phyloP scores from a whole-genome alignment of 768 basidiomycete species.

The Rhizopogon rudus region DNA sequence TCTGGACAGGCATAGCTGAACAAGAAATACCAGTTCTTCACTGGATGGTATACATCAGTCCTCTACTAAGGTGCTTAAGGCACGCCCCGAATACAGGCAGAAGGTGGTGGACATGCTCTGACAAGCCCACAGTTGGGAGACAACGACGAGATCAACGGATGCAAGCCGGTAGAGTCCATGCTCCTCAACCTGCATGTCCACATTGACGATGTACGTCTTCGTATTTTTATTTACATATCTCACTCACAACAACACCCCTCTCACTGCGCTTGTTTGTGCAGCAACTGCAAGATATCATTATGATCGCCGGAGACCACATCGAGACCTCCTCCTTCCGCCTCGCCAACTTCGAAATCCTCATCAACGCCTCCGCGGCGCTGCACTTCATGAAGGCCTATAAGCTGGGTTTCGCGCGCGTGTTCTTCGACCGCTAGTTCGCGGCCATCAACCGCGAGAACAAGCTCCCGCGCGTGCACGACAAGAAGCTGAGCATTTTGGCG shows the following conservation, averaged over 20 bases:
- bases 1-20: constrained; percentile 73
- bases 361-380: constrained; percentile 76
- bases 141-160: constrained; percentile 78
- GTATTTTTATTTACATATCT: neutral
- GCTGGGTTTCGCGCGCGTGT: constrained; percentile 58
- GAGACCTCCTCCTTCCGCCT: constrained; percentile 63
- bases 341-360: constrained; percentile 77
- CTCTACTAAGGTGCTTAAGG: constrained; percentile 61
- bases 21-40: constrained; percentile 82
- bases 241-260: neutral
- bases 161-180: constrained; percentile 79
- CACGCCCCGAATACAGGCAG: constrained; percentile 61
- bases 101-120: constrained; percentile 82
- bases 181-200: constrained; percentile 75
- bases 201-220: constrained; percentile 64
- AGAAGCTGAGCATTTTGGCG: constrained; percentile 76
- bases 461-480: constrained; percentile 86
- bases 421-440: constrained; percentile 84
- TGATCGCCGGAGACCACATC: constrained; percentile 52
- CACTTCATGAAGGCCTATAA: constrained; percentile 64
- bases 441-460: constrained; percentile 54
- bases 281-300: constrained; percentile 63
- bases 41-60: constrained; percentile 62
- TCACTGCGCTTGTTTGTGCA: constrained; percentile 17
- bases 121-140: constrained; percentile 72